Base-by-base conservation (phyloP, 2,329 filamentous ascomycete genomes). In the Exophiala bonariae region DNA sequence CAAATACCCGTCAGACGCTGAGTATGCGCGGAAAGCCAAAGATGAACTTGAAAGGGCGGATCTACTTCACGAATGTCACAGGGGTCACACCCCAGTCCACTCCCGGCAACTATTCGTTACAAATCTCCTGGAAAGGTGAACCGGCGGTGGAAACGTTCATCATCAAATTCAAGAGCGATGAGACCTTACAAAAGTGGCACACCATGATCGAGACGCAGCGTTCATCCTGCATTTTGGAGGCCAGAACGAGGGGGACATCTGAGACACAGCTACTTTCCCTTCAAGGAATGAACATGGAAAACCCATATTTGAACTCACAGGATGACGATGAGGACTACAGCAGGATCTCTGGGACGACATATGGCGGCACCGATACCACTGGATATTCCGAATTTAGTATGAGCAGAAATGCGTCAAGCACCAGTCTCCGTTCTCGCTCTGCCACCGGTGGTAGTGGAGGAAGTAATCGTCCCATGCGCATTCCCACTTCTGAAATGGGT, bases 41-140 rank as follows among this genome's bases (percentile, higher is more conserved):
- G 58, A 77, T 97, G 52, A 91, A 96, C 68, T 78, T 99, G 22
- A 99, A 99, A 70, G 93, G 93, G 31, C 83, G 93, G 41, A 99
- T 99, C 61, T 97, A 96, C 72, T 97, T 99, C 91, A 90, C 91
- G 59, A 99, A 99, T 63, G 92, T 99, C 44, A 97, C 91, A 31
- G 89, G 96, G 66, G 85, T 96, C n/a, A 76, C 96, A 33, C 91
- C 87, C 14, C 76, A 93, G 50, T 83, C 86, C 40, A 96, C 91
- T 67, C 88, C 89, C 69, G 90, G 91, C 38, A 92, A 89, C 9
- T 96, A 97, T 65, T 92, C 88, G 2, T 88, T 96, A 51, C 92
- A 97, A 64, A 97, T 99, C 46, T 96, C 91, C 78, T 99, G 93
- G 93, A 97, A 93, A 70, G 92, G 92, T 26, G 92, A 97, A 56